Evolutionary conservation across 2,329 filamentous ascomycete species (phyloP), one percentile per base, ranked within the genome.

Genomic region (Cladophialophora carrionii): DNA sequence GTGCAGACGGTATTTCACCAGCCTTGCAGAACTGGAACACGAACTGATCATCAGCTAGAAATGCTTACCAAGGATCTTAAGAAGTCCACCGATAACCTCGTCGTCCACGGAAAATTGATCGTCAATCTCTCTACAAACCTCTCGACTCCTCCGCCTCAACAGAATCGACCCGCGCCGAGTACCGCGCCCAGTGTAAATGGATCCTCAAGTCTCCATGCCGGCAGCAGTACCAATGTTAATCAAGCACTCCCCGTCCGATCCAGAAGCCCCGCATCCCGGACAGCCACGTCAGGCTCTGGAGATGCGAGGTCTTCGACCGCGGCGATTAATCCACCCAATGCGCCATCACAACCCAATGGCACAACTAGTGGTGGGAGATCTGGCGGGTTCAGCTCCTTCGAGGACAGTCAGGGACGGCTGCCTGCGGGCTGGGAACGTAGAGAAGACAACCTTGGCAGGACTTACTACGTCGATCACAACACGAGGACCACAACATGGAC

Each of bases 391-490:
- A 97, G 92, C 73, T 93, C 94, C 0, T 99, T 99, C 71, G 94
- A 98, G 79, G 95, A 99, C 78, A 87, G 88, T n/a, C 93, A 97
- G 75, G 95, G 95, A 63, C 88, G 94, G 72, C 80, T 99, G 61
- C 95, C 95, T 37, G 88, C 90, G 57, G 95, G 95, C 37, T 99
- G 95, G 94, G 95, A 99, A 80, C 88, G 95, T 62, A 87, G 95
- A 63, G 94, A 98, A 77, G 95, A 99, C 76, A 95, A 97, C 72
- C 79, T 98, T 51, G 94, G 95, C 59, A 87, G 95, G 73, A 98
- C 94, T 24, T 99, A 99, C 76, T 99, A 98, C 76, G 95, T 99
- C 59, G 95, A 99, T 74, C 95, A 98, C 77, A 98, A 98, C 77
- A 96, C 93, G 6, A 85, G 95, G 73, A 94, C 95, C 62, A 99